Evolutionary conservation across 352 stramenopile genomes (phyloP).

Genomic region (Phytophthora macrochlamydospora): DNA sequence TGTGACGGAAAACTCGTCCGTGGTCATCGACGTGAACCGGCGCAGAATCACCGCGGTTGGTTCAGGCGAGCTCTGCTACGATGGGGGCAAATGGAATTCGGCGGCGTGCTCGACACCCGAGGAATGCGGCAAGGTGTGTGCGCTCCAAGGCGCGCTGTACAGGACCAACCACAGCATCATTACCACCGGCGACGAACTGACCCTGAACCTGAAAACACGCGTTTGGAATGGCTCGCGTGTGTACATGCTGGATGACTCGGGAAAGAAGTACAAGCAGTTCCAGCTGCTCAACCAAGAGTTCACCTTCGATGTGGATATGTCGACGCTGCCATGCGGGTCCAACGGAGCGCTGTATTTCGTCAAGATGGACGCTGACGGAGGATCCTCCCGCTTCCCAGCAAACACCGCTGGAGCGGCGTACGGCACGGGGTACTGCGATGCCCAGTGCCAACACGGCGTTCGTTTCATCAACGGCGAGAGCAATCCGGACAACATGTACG

Average conservation of each 20-base stretch:
- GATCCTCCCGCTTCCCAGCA: slow-evolving; percentile 29
- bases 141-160: slow-evolving; percentile 62
- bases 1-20: slow-evolving; percentile 38
- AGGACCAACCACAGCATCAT: slow-evolving; percentile 49
- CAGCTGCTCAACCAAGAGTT: slow-evolving; percentile 63
- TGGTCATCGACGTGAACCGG: slow-evolving; percentile 68
- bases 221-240: slow-evolving; percentile 54
- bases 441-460: slow-evolving; percentile 55
- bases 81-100: slow-evolving; percentile 41
- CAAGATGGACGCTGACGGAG: slow-evolving; percentile 53
- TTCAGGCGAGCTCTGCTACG: slow-evolving; percentile 52
- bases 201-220: slow-evolving; percentile 52
- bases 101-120: slow-evolving; percentile 42
- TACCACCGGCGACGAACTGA: slow-evolving; percentile 29
- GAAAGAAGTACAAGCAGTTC: slow-evolving; percentile 45
- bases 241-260: slow-evolving; percentile 43
- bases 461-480: slow-evolving; percentile 60
- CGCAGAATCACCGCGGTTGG: slow-evolving; percentile 52
- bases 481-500: slow-evolving; percentile 44
- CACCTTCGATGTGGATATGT: slow-evolving; percentile 55
- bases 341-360: slow-evolving; percentile 67
- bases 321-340: slow-evolving; percentile 46
- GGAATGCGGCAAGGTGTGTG: slow-evolving; percentile 43
- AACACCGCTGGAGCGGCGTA: slow-evolving; percentile 51
- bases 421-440: slow-evolving; percentile 62